Conservation (phyloP, 2,329 filamentous ascomycete genomes). For the Diaporthe sp. region DNA sequence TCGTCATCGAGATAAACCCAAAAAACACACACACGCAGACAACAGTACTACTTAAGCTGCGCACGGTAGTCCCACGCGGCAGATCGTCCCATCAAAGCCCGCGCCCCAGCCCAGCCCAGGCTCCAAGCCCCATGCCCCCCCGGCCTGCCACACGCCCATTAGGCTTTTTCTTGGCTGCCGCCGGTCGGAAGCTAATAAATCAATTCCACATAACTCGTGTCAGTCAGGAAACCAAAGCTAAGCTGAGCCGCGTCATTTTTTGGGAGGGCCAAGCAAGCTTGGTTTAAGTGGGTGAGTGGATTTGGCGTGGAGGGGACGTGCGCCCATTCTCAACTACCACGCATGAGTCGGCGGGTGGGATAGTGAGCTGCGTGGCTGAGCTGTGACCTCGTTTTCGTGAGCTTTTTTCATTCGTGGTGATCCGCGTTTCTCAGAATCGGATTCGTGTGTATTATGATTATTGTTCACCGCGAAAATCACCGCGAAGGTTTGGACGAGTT, state of each 20-base stretch:
- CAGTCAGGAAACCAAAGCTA: not conserved
- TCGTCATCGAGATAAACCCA: not conserved
- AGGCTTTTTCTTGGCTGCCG: slow-evolving; percentile 13
- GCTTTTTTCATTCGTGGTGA: no score
- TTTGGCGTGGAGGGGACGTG: not conserved
- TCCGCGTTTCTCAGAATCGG: not conserved
- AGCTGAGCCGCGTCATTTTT: slow-evolving; percentile 20
- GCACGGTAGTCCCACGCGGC: not conserved
- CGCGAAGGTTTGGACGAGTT: not conserved
- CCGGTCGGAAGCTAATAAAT: slow-evolving; percentile 12
- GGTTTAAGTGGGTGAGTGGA: no score
- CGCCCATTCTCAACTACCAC: not conserved
- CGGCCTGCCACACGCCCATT: not conserved
- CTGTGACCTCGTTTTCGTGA: not conserved
- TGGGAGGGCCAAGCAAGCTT: slow-evolving; percentile 13
- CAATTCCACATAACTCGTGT: not conserved
- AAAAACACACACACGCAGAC: not conserved
- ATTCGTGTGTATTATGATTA: no score
- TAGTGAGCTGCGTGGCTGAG: not conserved
- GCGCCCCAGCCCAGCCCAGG: not conserved
- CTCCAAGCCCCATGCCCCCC: not conserved
- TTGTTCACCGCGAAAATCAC: no score
- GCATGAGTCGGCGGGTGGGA: not conserved
- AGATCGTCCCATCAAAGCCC: slow-evolving; percentile 17
- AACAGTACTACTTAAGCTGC: not conserved